Conservation (phyloP, 2,329 filamentous ascomycete species). For the Sporothrix variecibatus region DNA sequence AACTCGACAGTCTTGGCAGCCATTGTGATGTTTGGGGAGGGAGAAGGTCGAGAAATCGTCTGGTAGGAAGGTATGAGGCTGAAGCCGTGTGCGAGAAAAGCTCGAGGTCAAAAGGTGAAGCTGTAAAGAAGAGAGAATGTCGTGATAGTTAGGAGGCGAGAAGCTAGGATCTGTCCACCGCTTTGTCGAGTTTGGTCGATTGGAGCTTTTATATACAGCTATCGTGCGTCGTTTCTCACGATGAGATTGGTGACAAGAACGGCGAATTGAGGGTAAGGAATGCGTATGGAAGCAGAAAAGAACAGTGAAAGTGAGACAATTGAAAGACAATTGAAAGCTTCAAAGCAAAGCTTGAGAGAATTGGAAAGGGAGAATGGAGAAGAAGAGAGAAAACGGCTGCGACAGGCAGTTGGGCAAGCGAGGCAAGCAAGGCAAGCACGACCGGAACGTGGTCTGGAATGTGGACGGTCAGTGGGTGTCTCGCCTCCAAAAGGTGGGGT, state of each 20-base stretch:
- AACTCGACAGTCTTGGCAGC: slow-evolving; percentile 74
- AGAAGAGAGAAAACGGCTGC: background rate
- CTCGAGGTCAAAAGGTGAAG: background rate
- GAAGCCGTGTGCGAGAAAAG: background rate
- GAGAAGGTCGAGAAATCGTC: background rate
- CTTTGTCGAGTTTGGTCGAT: background rate
- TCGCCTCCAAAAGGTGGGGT: slow-evolving; percentile 19
- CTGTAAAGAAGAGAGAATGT: background rate
- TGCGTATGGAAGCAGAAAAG: slow-evolving; percentile 3
- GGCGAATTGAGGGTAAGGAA: background rate
- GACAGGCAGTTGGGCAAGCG: background rate
- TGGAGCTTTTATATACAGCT: slow-evolving; percentile 1
- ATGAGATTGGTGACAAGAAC: background rate
- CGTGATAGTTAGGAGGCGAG: background rate
- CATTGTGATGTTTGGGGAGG: slow-evolving; percentile 51
- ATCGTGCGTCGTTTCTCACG: background rate
- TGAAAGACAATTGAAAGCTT: slow-evolving; percentile 4
- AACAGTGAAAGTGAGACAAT: background rate
- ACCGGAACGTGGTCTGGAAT: slow-evolving; percentile 14
- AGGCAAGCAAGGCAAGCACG: background rate
- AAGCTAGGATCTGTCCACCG: background rate
- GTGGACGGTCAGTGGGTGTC: background rate
- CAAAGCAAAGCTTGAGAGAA: background rate
- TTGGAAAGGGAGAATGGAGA: background rate
- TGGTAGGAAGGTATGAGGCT: background rate